Evolutionary conservation across 495 filamentous ascomycete genomes (phyloP), one percentile per base, ranked within the genome.

Genomic region (Pyronema domesticum): DNA sequence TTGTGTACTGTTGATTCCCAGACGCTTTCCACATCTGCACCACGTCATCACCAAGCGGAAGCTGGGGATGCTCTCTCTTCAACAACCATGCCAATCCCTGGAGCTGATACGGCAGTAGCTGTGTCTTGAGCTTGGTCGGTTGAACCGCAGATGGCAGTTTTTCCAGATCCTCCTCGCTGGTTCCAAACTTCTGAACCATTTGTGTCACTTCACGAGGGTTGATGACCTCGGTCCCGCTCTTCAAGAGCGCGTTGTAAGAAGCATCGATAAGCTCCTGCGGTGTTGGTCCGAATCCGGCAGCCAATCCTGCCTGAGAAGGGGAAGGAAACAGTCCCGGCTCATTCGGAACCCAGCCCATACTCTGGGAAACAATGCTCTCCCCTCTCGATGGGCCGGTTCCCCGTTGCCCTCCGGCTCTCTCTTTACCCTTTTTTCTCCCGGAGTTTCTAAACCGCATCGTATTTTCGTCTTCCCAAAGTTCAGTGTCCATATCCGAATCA

Each of bases 1-100:
- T 93, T 46, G 72, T 73, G 53, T 80, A 93, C 3, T 68, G 65
- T n/a, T n/a, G n/a, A n/a, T n/a, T n/a, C 23, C 72, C 72, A 3
- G 61, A 60, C 1, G 73, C 70, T 65, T 83, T 85, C 89, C 89
- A 95, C 9, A 94, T 68, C 67, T 94, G 89, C 6, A 86, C 82
- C 13, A 81, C 69, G 7, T 84, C 77, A 9, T 72, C 70, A 1
- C 80, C 79, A 0, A 69, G 52, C 5, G 89, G 86, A 23, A 86
- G 70, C 11, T 69, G 60, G 0, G 86, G 86, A 19, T 73, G 76
- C 64, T 95, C 89, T 59, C 83, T 83, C 30, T 76, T 70, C 11
- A 80, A 73, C 72, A 95, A 75, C 89, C 89, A 95, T 43, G 78
- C 80, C 34, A 95, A 73, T 7, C 85, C 88, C 44, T 47, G 17